phyloP scores from a whole-genome alignment of 352 stramenopile genomes.

The Globisporangium carolinianum region DNA sequence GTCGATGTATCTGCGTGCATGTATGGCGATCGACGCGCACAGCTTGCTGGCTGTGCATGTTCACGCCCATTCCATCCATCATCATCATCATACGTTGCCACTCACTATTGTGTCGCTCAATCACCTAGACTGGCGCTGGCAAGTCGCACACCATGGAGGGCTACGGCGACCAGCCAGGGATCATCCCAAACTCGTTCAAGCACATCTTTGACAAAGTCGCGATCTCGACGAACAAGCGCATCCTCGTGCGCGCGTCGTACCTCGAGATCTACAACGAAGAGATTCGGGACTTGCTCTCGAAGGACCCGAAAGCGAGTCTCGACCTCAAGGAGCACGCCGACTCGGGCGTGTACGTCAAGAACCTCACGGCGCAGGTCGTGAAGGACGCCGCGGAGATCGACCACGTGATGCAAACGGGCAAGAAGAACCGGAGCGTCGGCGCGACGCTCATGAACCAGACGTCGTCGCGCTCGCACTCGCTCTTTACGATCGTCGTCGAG shows the following conservation, averaged over 20 bases:
- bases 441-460: slow-evolving; percentile 97
- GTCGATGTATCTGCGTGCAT: too few relatives aligned
- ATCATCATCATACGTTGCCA: too few relatives aligned
- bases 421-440: slow-evolving; percentile 93
- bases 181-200: slow-evolving; percentile 89
- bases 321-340: slow-evolving; percentile 90
- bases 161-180: slow-evolving; percentile 70
- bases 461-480: slow-evolving; percentile 95
- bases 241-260: slow-evolving; percentile 93
- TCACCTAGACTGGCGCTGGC: slow-evolving; percentile 65
- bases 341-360: slow-evolving; percentile 90
- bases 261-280: slow-evolving; percentile 99
- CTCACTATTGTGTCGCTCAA: too few relatives aligned
- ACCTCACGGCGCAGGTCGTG: slow-evolving; percentile 84
- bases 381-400: slow-evolving; percentile 88
- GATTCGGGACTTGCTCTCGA: slow-evolving; percentile 92
- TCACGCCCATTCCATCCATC: too few relatives aligned
- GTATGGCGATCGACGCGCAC: too few relatives aligned
- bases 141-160: slow-evolving; percentile 89
- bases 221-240: slow-evolving; percentile 91
- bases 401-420: slow-evolving; percentile 88
- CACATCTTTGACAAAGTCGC: slow-evolving; percentile 88
- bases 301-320: slow-evolving; percentile 65
- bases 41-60: too few relatives aligned
- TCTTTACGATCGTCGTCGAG: slow-evolving; percentile 96